A percentile compares a stretch with the other conserved stretches of the same genome.
Conservation (phyloP, 306 rosid species). For the Dalbergia cochinchinensis region DNA sequence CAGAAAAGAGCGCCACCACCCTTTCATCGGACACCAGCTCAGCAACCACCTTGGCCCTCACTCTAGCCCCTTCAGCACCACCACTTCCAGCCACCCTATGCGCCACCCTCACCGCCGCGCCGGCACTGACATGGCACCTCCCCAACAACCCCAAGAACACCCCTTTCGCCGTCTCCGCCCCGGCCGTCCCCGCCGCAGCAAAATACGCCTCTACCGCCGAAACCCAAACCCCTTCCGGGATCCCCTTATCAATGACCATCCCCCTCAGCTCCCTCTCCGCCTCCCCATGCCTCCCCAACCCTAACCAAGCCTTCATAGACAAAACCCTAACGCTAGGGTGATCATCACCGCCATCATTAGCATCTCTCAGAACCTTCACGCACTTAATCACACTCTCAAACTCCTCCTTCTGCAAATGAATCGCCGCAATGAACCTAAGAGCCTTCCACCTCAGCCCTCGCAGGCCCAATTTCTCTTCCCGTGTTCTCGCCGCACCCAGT, state of each 20-base stretch:
- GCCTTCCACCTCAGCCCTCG: slow-evolving; percentile 70
- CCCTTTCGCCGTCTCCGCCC: slow-evolving; percentile 91
- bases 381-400: slow-evolving; percentile 88
- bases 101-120: slow-evolving; percentile 85
- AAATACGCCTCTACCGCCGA: slow-evolving; percentile 89
- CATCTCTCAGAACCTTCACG: slow-evolving; percentile 84
- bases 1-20: slow-evolving; percentile 78
- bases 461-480: slow-evolving; percentile 62
- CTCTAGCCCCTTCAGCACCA: slow-evolving; percentile 62
- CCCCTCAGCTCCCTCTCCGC: slow-evolving; percentile 95
- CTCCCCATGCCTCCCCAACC: slow-evolving; percentile 71
- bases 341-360: slow-evolving; percentile 66
- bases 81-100: slow-evolving; percentile 66
- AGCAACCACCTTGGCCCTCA: slow-evolving; percentile 83
- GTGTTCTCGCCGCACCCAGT: slow-evolving; percentile 57
- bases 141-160: slow-evolving; percentile 89
- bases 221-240: slow-evolving; percentile 91
- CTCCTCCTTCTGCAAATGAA: slow-evolving; percentile 84
- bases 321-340: slow-evolving; percentile 92
- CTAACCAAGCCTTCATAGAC: slow-evolving; percentile 96
- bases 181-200: slow-evolving; percentile 77
- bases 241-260: slow-evolving; percentile 76
- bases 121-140: slow-evolving; percentile 85
- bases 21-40: slow-evolving; percentile 92
- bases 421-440: slow-evolving; percentile 82